Evolutionary conservation across 768 basidiomycete species (phyloP).

Genomic region (Leccinellum albellum): DNA sequence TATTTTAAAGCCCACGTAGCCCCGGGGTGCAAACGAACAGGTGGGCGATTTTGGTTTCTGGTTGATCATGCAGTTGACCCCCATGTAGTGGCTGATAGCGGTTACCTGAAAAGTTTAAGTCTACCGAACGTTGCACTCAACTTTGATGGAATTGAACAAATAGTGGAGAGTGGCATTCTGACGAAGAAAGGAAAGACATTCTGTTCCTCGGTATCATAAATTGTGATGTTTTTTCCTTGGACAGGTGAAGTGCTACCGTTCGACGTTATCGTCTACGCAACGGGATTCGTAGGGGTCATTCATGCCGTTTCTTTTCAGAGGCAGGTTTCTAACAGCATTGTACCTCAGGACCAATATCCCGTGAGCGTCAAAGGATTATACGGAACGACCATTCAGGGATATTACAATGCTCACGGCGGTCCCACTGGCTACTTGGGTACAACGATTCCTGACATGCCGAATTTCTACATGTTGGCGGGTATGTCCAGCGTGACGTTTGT

Average conservation of each 20-base stretch:
- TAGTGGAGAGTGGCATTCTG: constrained; percentile 19
- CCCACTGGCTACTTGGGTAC: constrained; percentile 34
- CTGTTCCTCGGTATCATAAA: neutral
- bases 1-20: constrained; percentile 29
- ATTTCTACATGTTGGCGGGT: constrained; percentile 33
- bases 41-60: constrained; percentile 2
- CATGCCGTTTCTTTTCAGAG: neutral
- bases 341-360: constrained; percentile 19
- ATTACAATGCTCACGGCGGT: constrained; percentile 28
- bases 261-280: constrained; percentile 34
- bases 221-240: neutral
- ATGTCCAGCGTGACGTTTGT: neutral
- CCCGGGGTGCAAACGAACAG: constrained; percentile 56
- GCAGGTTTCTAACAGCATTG: neutral
- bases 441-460: constrained; percentile 35
- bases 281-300: constrained; percentile 31
- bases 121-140: constrained; percentile 23
- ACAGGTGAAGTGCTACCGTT: constrained; percentile 28
- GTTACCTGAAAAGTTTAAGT: constrained; percentile 20
- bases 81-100: constrained; percentile 26
- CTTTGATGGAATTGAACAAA: constrained; percentile 22
- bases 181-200: constrained; percentile 20
- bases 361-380: constrained; percentile 23
- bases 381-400: constrained; percentile 24
- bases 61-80: neutral